Conservation (phyloP, 2,329 filamentous ascomycete species). For the Pleoardoris graminearum region DNA sequence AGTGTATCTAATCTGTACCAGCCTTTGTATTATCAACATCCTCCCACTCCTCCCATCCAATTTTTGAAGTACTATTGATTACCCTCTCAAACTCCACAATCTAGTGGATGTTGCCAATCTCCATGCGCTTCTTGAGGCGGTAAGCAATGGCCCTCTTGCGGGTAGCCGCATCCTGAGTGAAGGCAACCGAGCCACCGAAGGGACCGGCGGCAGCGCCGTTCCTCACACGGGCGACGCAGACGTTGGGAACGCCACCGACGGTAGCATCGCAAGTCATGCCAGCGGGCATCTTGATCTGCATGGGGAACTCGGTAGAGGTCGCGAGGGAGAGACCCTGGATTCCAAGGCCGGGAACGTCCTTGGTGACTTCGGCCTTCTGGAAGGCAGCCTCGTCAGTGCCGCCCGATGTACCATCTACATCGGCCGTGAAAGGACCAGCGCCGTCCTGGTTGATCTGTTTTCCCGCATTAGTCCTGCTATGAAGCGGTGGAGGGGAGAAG, state of each 20-base stretch:
- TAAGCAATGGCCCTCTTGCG: slow-evolving; percentile 66
- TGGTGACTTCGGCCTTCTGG: slow-evolving; percentile 60
- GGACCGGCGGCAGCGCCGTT: slow-evolving; percentile 66
- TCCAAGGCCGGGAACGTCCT: slow-evolving; percentile 63
- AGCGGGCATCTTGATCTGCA: slow-evolving; percentile 66
- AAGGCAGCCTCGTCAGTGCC: slow-evolving; percentile 65
- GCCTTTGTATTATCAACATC: not conserved
- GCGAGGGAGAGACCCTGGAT: slow-evolving; percentile 63
- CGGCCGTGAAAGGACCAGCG: slow-evolving; percentile 65
- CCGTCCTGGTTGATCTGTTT: slow-evolving; percentile 67
- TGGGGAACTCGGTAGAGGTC: slow-evolving; percentile 63
- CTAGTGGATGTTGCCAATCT: slow-evolving; percentile 32
- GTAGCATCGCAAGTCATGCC: slow-evolving; percentile 69
- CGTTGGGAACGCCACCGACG: slow-evolving; percentile 62
- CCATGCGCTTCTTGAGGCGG: slow-evolving; percentile 47
- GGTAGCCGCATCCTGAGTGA: slow-evolving; percentile 61
- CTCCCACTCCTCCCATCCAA: not conserved
- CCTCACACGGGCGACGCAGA: slow-evolving; percentile 67
- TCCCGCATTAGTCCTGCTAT: slow-evolving; percentile 1
- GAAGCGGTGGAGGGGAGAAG: not conserved
- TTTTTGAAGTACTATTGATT: not conserved
- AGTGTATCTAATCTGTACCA: not conserved
- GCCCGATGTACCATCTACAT: slow-evolving; percentile 65
- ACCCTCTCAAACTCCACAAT: not conserved
- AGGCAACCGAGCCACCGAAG: slow-evolving; percentile 68